Percentiles rank a stretch among this genome's conserved stretches.
These are phyloP conservation scores for Botrytis hyacinthi DNA, from an alignment of 2,329 filamentous ascomycete species.

Conservation along the genomic window DNA sequence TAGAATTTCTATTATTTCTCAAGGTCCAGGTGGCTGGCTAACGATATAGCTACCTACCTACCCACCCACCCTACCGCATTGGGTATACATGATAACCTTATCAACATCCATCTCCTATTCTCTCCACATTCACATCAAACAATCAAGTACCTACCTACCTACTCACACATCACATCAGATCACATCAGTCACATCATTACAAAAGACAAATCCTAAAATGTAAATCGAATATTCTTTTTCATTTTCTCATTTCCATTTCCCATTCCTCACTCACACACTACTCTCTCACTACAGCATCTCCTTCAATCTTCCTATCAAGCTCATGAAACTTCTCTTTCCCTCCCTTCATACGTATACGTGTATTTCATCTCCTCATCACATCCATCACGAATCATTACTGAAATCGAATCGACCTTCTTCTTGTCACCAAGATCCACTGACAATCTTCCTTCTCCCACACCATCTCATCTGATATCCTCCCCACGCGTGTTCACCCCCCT, in stretches of 20 bases:
- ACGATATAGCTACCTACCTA: too few relatives aligned
- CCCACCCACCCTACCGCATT: too few relatives aligned
- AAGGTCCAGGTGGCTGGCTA: too few relatives aligned
- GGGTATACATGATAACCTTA: too few relatives aligned
- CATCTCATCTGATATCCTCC: neutral
- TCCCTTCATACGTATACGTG: slow-evolving; percentile 6
- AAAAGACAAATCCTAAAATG: neutral
- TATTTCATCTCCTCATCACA: slow-evolving; percentile 1
- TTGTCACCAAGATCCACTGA: neutral
- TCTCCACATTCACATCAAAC: too few relatives aligned
- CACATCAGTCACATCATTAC: neutral
- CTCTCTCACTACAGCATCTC: neutral
- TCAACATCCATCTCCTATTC: too few relatives aligned
- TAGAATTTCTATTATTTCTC: too few relatives aligned
- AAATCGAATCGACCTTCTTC: neutral
- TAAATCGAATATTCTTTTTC: slow-evolving; percentile 7
- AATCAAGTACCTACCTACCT: too few relatives aligned
- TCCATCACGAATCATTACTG: slow-evolving; percentile 9
- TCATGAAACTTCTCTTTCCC: neutral
- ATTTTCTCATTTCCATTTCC: slow-evolving; percentile 7
- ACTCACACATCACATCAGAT: neutral
- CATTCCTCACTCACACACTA: neutral
- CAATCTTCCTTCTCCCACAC: neutral
- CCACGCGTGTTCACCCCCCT: neutral
- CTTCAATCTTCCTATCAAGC: neutral